These are phyloP conservation scores for Coleophoma eucalyptorum DNA, from an alignment of 2,329 filamentous ascomycete genomes.

Conservation along the genomic window DNA sequence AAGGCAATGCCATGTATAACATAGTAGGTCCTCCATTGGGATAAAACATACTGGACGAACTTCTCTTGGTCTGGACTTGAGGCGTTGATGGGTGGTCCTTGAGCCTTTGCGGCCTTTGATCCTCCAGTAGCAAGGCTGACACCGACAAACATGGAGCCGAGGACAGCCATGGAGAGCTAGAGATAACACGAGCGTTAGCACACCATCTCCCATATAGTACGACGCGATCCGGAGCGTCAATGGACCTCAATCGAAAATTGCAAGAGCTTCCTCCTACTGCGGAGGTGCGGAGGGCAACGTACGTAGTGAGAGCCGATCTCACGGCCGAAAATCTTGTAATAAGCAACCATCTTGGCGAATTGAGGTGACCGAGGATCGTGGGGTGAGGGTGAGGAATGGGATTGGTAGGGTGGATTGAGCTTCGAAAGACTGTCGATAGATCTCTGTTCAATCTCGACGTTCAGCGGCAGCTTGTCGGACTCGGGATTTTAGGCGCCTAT, in stretches of 20 bases:
- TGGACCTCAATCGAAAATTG: not conserved
- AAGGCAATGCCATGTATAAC: not conserved
- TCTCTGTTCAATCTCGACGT: constrained; percentile 11
- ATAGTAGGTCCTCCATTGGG: not conserved
- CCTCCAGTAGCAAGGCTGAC: constrained; percentile 17
- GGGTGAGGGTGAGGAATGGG: constrained; percentile 4
- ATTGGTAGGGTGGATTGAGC: constrained; percentile 13
- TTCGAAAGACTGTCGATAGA: constrained; percentile 14
- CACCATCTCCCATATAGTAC: not conserved
- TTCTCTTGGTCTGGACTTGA: constrained; percentile 28
- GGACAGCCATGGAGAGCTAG: constrained; percentile 27
- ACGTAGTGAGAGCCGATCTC: constrained; percentile 30
- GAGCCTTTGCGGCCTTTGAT: constrained; percentile 19
- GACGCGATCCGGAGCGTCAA: too few species aligned
- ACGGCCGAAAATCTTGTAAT: constrained; percentile 27
- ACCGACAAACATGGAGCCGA: constrained; percentile 17
- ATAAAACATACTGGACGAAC: constrained; percentile 28
- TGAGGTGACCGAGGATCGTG: constrained; percentile 5
- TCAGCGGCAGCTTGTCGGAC: not conserved
- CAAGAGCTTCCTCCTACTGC: constrained; percentile 6
- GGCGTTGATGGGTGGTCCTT: constrained; percentile 29
- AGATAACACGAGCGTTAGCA: constrained; percentile 13
- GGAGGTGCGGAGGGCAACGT: constrained; percentile 11
- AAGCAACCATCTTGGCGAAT: constrained; percentile 26
- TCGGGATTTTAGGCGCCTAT: not conserved